Evolutionary conservation across 1,284 basidiomycete species (phyloP).

Genomic region (Mycosarcoma mackinlayi): DNA sequence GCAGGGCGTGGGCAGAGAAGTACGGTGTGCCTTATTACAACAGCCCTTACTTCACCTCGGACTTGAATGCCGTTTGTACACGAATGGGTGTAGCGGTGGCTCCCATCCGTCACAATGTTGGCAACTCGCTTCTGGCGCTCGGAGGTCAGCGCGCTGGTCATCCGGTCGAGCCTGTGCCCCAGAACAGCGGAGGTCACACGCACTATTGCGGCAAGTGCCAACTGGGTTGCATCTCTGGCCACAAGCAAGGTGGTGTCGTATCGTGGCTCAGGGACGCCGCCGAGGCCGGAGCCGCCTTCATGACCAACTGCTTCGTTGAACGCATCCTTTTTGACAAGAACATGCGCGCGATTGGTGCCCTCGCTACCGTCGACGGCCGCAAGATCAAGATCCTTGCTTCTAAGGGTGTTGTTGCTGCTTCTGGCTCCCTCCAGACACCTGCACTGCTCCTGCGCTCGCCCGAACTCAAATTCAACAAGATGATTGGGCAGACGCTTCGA

Average conservation of each 20-base stretch:
- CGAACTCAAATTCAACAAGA: constrained; percentile 69
- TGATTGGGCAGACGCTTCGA: constrained; percentile 70
- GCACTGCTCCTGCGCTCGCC: constrained; percentile 70
- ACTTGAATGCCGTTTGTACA: constrained; percentile 68
- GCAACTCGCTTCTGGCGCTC: constrained; percentile 67
- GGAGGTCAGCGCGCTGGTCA: constrained; percentile 66
- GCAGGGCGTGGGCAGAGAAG: constrained; percentile 69
- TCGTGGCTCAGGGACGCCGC: constrained; percentile 69
- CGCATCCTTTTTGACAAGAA: constrained; percentile 68
- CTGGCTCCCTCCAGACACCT: constrained; percentile 70
- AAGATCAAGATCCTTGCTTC: constrained; percentile 65
- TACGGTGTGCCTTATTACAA: constrained; percentile 68
- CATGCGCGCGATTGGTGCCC: constrained; percentile 58
- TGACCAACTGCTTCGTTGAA: constrained; percentile 67
- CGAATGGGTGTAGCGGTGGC: constrained; percentile 69
- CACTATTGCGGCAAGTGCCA: constrained; percentile 70
- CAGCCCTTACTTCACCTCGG: constrained; percentile 65
- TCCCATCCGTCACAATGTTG: constrained; percentile 68
- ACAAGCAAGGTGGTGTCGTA: constrained; percentile 68
- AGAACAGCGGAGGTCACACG: constrained; percentile 69
- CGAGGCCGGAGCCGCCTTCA: constrained; percentile 67
- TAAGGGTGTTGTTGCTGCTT: constrained; percentile 69
- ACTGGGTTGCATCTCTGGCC: constrained; percentile 68
- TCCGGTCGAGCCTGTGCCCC: constrained; percentile 66
- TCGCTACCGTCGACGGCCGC: constrained; percentile 58